Evolutionary conservation across 2,329 filamentous ascomycete genomes (phyloP), one percentile per base, ranked within the genome.

Genomic region (Pseudogymnoascus sp.): DNA sequence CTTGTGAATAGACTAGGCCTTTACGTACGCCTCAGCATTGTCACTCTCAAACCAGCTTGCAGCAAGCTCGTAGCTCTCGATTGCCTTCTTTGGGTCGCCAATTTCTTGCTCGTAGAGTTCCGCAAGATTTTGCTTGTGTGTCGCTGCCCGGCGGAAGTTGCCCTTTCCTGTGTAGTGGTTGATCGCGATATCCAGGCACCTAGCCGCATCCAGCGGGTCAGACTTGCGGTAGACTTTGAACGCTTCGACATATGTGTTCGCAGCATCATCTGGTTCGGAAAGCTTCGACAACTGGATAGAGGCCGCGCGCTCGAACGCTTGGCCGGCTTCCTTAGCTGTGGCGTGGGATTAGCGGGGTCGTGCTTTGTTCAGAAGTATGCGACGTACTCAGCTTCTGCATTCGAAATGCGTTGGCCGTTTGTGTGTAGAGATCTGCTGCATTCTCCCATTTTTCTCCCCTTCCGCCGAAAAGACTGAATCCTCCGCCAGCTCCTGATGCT

Each of bases 211-310:
- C 71, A 90, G 81, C 18, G 91, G 91, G 69, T 90, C 86, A 60
- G 89, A 86, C 76, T 91, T 95, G 69, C 88, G 84, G 78, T 97
- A 97, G 63, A 91, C 88, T 79, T 97, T 97, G 82, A 92, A 97
- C 59, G 94, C 94, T 74, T 97, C 92, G 70, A 88, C 84, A 64
- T 91, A 79, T 57, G 88, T 88, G 75, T 96, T 95, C 65, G 93
- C 92, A 57, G 91, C 91, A 72, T 97, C 94, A 72, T 96, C 90
- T 41, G 89, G 90, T 71, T 97, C 92, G 72, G 91, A 95, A 58
- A 97, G 82, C 69, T 92, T 87, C 66, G 86, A 81, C 58, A 78
- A 83, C 74, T 96, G 90, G 63, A 97, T 86, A 43, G 82, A 75
- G n/a, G 91, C 93, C 11, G 91, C 91, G 74, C 87, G 83, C 73